phyloP scores from a whole-genome alignment of 805 yeast species.

The Schwanniomyces vanrijiae region DNA sequence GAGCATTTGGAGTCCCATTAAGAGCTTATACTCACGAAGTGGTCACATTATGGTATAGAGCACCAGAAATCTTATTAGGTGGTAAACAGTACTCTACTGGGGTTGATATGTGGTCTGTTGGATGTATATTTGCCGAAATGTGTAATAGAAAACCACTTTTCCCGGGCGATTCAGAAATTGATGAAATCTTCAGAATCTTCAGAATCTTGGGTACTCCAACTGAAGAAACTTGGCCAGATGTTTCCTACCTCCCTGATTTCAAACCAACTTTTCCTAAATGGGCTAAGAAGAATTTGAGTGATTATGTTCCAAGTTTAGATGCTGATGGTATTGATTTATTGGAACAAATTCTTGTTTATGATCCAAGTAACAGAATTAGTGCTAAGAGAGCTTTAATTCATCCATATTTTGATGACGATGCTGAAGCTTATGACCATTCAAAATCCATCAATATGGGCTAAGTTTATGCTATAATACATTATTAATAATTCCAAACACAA shows the following conservation, averaged over 20 bases:
- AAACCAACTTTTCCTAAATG: conserved; percentile 92
- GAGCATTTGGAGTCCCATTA: conserved; percentile 97
- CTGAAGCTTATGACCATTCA: conserved; percentile 30
- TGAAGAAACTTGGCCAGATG: conserved; percentile 94
- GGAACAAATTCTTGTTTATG: conserved; percentile 78
- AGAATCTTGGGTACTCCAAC: conserved; percentile 91
- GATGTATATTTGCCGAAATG: conserved; percentile 98
- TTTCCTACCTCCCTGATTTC: conserved; percentile 85
- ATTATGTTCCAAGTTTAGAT: conserved; percentile 77
- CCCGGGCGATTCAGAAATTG: conserved; percentile 98
- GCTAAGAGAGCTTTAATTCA: conserved; percentile 91
- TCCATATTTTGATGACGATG: conserved; percentile 75
- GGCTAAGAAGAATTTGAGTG: conserved; percentile 69
- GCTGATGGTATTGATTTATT: conserved; percentile 81
- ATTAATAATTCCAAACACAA: neutral
- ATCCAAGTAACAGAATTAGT: conserved; percentile 89
- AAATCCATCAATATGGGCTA: conserved; percentile 43
- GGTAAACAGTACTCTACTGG: conserved; percentile 98
- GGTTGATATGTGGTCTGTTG: conserved; percentile 98
- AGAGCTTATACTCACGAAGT: conserved; percentile 98
- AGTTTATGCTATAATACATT: neutral
- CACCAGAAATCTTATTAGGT: conserved; percentile 94
- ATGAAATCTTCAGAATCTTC: conserved; percentile 92
- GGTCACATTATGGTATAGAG: conserved; percentile 95
- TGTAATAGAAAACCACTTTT: conserved; percentile 91